Conservation (phyloP, 768 basidiomycete species). For the Chiua virens region DNA sequence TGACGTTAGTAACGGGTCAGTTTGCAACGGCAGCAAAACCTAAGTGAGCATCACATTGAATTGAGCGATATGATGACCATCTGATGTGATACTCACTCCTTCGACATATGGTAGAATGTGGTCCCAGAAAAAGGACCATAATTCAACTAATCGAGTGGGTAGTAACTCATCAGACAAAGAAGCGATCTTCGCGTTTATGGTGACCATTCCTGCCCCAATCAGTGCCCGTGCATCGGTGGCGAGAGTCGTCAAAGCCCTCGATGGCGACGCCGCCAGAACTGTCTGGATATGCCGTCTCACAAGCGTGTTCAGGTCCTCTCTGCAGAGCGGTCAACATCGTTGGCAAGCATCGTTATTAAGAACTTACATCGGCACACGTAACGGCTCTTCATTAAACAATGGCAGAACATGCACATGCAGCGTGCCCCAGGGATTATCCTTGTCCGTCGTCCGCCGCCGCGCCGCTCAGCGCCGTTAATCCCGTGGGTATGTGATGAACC, state of each 20-base stretch:
- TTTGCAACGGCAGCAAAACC: constrained; percentile 63
- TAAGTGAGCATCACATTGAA: constrained; percentile 31
- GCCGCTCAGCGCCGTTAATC: constrained; percentile 17
- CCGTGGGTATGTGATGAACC: constrained; percentile 35
- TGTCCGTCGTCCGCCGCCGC: constrained; percentile 38
- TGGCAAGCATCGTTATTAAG: background rate
- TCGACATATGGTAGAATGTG: constrained; percentile 85
- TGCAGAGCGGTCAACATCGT: constrained; percentile 30
- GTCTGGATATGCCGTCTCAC: constrained; percentile 77
- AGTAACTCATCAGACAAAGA: constrained; percentile 79
- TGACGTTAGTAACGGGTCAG: constrained; percentile 62
- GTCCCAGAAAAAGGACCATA: constrained; percentile 95
- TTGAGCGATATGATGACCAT: background rate
- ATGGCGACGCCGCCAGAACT: constrained; percentile 70
- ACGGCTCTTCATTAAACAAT: constrained; percentile 86
- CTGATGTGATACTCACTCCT: constrained; percentile 53
- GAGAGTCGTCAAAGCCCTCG: constrained; percentile 70
- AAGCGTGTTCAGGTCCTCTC: constrained; percentile 85
- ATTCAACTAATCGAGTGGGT: constrained; percentile 74
- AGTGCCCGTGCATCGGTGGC: constrained; percentile 81
- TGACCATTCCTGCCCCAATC: constrained; percentile 87
- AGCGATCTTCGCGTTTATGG: constrained; percentile 80
- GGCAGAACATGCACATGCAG: constrained; percentile 88
- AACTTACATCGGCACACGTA: constrained; percentile 78
- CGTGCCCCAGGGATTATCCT: constrained; percentile 76